A percentile compares a stretch with the other conserved stretches of the same genome.
Conservation (phyloP, 1,284 basidiomycete genomes). For the Sporisorium reilianum region DNA sequence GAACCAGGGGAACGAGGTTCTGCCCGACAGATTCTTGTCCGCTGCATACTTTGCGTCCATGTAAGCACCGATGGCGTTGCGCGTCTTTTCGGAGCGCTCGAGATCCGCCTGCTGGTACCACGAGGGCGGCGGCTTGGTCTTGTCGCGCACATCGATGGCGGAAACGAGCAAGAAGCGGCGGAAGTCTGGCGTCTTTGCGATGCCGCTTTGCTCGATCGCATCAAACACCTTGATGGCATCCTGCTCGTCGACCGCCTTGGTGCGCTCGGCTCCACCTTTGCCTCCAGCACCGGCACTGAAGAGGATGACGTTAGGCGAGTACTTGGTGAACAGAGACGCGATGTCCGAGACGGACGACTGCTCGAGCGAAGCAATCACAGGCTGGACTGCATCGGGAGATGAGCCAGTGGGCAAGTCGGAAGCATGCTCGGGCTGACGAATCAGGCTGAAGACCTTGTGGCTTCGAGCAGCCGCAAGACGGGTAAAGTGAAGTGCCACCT, state of each 20-base stretch:
- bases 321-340: constrained; percentile 72
- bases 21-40: constrained; percentile 76
- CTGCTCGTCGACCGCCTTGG: constrained; percentile 78
- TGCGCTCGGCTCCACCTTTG: constrained; percentile 76
- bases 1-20: constrained; percentile 77
- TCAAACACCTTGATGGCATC: constrained; percentile 81
- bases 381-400: constrained; percentile 70
- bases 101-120: constrained; percentile 47
- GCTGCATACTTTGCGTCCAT: constrained; percentile 73
- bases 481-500: constrained; percentile 58
- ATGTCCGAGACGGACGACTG: constrained; percentile 73
- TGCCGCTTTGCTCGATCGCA: constrained; percentile 75
- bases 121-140: constrained; percentile 68
- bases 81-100: constrained; percentile 66
- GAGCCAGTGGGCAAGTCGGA: constrained; percentile 44
- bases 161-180: constrained; percentile 76
- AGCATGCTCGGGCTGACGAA: constrained; percentile 52
- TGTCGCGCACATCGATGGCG: constrained; percentile 77
- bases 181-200: constrained; percentile 71
- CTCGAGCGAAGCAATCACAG: constrained; percentile 76
- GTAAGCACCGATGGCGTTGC: constrained; percentile 48
- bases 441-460: constrained; percentile 54
- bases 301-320: constrained; percentile 74
- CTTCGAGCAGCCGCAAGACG: constrained; percentile 43
- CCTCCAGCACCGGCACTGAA: constrained; percentile 80